Conservation (phyloP, 2,329 filamentous ascomycete species). For the Stagonosporopsis cucurbitacearum region DNA sequence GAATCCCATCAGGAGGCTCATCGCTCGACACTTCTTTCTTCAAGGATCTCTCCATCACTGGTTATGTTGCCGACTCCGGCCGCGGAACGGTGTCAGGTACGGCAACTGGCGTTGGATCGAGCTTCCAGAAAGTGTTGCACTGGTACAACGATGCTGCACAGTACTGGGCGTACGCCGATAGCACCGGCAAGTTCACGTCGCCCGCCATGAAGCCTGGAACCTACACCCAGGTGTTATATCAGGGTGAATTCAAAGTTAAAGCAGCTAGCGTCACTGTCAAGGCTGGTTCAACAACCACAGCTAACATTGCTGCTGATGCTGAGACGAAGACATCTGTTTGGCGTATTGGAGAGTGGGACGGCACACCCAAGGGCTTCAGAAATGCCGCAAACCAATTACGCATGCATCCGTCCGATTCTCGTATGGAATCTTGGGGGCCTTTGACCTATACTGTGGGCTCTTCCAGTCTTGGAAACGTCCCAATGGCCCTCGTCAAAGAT, state of each 20-base stretch:
- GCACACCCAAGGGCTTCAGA: slow-evolving; percentile 64
- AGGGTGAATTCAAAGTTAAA: slow-evolving; percentile 64
- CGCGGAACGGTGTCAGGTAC: slow-evolving; percentile 68
- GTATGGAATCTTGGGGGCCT: slow-evolving; percentile 68
- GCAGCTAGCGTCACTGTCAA: slow-evolving; percentile 54
- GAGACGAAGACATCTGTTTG: slow-evolving; percentile 62
- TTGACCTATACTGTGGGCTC: slow-evolving; percentile 67
- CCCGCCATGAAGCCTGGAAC: slow-evolving; percentile 71
- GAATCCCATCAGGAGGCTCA: slow-evolving; percentile 55
- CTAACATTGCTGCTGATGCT: slow-evolving; percentile 59
- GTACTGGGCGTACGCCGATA: slow-evolving; percentile 68
- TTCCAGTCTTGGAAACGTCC: slow-evolving; percentile 60
- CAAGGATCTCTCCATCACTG: slow-evolving; percentile 62
- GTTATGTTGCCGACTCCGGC: slow-evolving; percentile 62
- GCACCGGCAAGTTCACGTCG: slow-evolving; percentile 65
- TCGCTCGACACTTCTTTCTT: slow-evolving; percentile 65
- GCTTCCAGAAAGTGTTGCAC: slow-evolving; percentile 65
- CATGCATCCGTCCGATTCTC: slow-evolving; percentile 71
- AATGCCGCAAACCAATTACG: slow-evolving; percentile 71
- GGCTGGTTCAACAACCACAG: slow-evolving; percentile 57
- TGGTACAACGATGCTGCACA: slow-evolving; percentile 69
- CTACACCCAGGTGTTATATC: slow-evolving; percentile 72
- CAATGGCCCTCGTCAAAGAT: slow-evolving; percentile 70
- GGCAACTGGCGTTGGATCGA: slow-evolving; percentile 62
- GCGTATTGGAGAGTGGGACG: slow-evolving; percentile 71